Evolutionary conservation across 805 yeast genomes (phyloP), one percentile per base, ranked within the genome.

Genomic region (Kazachstania bromeliacearum): DNA sequence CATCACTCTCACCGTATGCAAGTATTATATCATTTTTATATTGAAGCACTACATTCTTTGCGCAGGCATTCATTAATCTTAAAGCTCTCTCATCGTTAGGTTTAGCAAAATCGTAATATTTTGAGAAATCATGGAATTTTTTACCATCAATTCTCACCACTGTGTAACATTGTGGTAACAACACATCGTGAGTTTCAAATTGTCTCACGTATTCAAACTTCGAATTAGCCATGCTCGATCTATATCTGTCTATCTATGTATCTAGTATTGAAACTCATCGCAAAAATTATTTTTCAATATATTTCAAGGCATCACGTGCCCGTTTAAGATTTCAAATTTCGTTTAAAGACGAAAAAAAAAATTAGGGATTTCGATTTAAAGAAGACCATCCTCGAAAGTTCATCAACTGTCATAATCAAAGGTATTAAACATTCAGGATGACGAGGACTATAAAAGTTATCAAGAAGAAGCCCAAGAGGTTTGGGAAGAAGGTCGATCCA

Each of bases 1-100:
- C 98, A 58, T 92, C 98, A 26, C 94, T 80, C 50, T 92, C 97
- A 0, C 98, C 98, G 54, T 81, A 92, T 0, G 95, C 95, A 55
- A 88, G 44, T 7, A 78, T 50, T 0, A 85, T 70, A 43, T 92
- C 97, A n/a, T 46, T 52, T 7, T 81, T 73, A 28, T 85, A 73
- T 26, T 71, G 67, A 22, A 68, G 58, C 64, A 83, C 70, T 8
- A 87, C 69, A 33, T 72, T 70, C 41, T 55, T 47, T 0, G 97
- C 97, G 3, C 95, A 77, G 2, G 68, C 64, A 60, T 87, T 92
- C 87, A 92, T 87, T 41, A 87, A 71, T 2, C 65, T 60, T 22
- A 92, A 58, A 0, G 97, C 97, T 17, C 75, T 55, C 19, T 58
- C 42, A 59, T 92, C 98, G 52, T 92, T 92, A 3, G 98, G 98